Evolutionary conservation across 1,139 yeast species (phyloP).

Genomic region (Saccharomyces hybrid): DNA sequence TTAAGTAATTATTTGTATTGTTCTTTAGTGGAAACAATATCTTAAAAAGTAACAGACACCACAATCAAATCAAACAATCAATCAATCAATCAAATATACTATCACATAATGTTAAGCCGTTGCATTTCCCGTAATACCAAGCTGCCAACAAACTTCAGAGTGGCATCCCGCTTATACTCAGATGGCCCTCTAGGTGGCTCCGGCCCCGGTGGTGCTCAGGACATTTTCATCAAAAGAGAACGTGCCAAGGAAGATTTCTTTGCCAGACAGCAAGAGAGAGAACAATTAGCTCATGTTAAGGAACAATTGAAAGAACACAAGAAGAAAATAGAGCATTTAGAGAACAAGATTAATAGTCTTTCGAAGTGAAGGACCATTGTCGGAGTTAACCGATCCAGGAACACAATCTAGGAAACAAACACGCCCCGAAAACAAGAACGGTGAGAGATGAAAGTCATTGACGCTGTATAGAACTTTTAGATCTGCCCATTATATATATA

Average conservation of each 20-base stretch:
- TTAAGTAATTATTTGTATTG: background rate
- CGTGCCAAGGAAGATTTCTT: conserved; percentile 62
- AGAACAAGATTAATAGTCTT: conserved; percentile 27
- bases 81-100: conserved; percentile 14
- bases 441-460: background rate
- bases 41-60: background rate
- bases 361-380: conserved; percentile 7
- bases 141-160: conserved; percentile 13
- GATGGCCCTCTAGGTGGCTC: conserved; percentile 48
- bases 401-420: background rate
- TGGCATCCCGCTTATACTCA: conserved; percentile 39
- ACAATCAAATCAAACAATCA: background rate
- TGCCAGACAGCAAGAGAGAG: conserved; percentile 56
- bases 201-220: conserved; percentile 42
- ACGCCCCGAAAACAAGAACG: background rate
- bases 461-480: background rate
- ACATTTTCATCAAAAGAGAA: conserved; percentile 58
- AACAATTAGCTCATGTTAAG: conserved; percentile 47
- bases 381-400: background rate
- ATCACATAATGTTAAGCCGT: conserved; percentile 17
- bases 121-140: conserved; percentile 20
- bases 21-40: background rate
- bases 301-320: conserved; percentile 47
- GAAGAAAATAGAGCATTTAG: conserved; percentile 35
- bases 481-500: conserved; percentile 4